Base-by-base conservation (phyloP, 768 basidiomycete genomes). In the Xerocomellus amylosporus region DNA sequence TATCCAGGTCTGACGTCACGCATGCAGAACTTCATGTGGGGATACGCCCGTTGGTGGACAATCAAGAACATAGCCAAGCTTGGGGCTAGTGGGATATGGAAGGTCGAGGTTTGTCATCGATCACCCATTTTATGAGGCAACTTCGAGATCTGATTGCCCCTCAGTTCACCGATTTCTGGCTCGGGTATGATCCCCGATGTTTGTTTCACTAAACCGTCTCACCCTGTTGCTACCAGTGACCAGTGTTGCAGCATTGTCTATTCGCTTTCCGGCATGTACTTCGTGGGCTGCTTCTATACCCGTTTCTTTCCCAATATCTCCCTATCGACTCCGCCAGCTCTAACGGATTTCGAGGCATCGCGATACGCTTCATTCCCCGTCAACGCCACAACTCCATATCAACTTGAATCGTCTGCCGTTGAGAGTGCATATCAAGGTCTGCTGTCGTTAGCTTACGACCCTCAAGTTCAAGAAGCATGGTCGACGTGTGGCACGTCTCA, bases 161-260 rank as follows among this genome's bases (percentile, higher is more conserved):
- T 1, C 54, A 88, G 85, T 93, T 93, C 65, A 74, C 85, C 8
- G 89, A 91, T 76, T 91, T 91, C 83, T 93, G 90, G 90, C 76
- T 92, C 70, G 90, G 88, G 87, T 88, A 67, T 43, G 79, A 63
- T 26, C 31, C 20, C 7, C 12, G 40, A 38, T 10, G 20, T 5
- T 34, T 51, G 6, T 49, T 31, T 15, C 5, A 26, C 28, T 8
- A 5, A 33, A 0, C 40, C n/a, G 24, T 54, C 55, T 54, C 34
- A 54, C 13, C n/a, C 28, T 24, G 22, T 42, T 26, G 12, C 22
- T 30, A 20, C 34, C 61, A 90, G 88, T 13, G 90, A 93, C 60
- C 90, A 92, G 59, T 79, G 89, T 62, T 89, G 88, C 72, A 90
- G 88, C 58, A 75, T 97, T 33, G 68, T 77, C 3, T 94, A 88